Evolutionary conservation across 2,329 filamentous ascomycete species (phyloP).

Genomic region (Geosmithia morbida): DNA sequence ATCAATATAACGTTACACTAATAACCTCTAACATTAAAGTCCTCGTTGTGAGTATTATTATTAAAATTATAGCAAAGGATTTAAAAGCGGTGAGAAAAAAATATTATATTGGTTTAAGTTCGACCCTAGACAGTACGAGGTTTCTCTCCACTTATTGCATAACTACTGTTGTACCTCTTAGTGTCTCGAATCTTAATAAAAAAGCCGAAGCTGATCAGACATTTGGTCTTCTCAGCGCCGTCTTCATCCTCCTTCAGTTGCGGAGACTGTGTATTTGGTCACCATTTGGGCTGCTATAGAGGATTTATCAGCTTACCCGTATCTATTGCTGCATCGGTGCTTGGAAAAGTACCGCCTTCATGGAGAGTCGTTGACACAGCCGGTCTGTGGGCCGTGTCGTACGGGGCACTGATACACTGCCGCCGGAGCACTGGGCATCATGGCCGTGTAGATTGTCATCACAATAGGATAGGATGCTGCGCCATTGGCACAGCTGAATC

Average conservation of each 20-base stretch:
- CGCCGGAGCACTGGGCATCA: slow-evolving; percentile 38
- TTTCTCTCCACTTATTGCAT: too few relatives aligned
- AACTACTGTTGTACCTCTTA: too few relatives aligned
- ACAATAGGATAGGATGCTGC: slow-evolving; percentile 33
- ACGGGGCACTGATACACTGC: slow-evolving; percentile 38
- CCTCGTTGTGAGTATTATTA: too few relatives aligned
- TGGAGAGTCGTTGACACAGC: slow-evolving; percentile 34
- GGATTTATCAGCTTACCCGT: slow-evolving; percentile 30
- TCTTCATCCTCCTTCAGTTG: slow-evolving; percentile 17
- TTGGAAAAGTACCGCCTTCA: slow-evolving; percentile 27
- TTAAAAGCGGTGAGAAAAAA: too few relatives aligned
- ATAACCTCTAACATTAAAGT: too few relatives aligned
- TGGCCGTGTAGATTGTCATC: slow-evolving; percentile 40
- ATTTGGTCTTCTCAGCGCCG: slow-evolving; percentile 25
- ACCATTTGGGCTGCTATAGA: slow-evolving; percentile 33
- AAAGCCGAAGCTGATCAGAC: too few relatives aligned
- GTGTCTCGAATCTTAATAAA: too few relatives aligned
- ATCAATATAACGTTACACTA: too few relatives aligned
- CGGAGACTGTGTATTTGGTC: slow-evolving; percentile 40
- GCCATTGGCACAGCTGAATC: slow-evolving; percentile 39
- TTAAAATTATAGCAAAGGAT: too few relatives aligned
- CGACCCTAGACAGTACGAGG: too few relatives aligned
- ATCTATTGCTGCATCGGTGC: slow-evolving; percentile 7
- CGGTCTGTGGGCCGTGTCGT: slow-evolving; percentile 37
- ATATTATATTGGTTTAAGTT: too few relatives aligned